Evolutionary conservation across 306 rosid genomes (phyloP).

Genomic region (Ammopiptanthus mongolicus): DNA sequence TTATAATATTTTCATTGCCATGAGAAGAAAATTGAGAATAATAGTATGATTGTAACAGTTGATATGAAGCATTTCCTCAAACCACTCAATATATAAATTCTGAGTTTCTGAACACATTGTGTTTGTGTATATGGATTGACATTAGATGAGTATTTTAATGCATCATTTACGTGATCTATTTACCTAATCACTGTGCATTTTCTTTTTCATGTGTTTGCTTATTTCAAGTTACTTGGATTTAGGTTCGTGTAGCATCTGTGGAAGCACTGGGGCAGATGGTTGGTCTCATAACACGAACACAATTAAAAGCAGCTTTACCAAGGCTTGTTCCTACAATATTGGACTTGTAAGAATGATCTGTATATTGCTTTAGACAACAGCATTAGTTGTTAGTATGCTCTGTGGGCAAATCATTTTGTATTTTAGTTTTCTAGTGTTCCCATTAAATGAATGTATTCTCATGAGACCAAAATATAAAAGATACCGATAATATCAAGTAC

Average conservation of each 20-base stretch:
- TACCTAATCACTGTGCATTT: conserved; percentile 10
- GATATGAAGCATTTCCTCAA: not conserved
- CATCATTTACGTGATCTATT: not conserved
- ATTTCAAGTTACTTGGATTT: conserved; percentile 21
- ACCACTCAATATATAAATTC: not conserved
- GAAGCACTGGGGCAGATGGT: conserved; percentile 97
- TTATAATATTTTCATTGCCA: not conserved
- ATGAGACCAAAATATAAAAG: not conserved
- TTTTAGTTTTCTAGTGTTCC: conserved; percentile 3
- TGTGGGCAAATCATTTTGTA: not conserved
- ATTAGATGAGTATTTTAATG: not conserved
- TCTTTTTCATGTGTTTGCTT: conserved; percentile 4
- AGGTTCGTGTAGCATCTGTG: conserved; percentile 80
- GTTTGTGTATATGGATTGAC: not conserved
- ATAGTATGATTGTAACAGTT: not conserved
- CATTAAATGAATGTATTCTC: conserved; percentile 4
- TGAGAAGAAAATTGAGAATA: not conserved
- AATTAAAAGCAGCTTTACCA: conserved; percentile 81
- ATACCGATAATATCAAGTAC: conserved; percentile 6
- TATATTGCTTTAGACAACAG: conserved; percentile 1
- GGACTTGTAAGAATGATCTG: conserved; percentile 72
- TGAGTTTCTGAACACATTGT: conserved; percentile 1
- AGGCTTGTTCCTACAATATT: conserved; percentile 86
- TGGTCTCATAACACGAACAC: conserved; percentile 77
- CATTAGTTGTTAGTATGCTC: conserved; percentile 3